A percentile compares a stretch with the other conserved stretches of the same genome.
Conservation (phyloP, 2,329 filamentous ascomycete species). For the Fusarium sp. region DNA sequence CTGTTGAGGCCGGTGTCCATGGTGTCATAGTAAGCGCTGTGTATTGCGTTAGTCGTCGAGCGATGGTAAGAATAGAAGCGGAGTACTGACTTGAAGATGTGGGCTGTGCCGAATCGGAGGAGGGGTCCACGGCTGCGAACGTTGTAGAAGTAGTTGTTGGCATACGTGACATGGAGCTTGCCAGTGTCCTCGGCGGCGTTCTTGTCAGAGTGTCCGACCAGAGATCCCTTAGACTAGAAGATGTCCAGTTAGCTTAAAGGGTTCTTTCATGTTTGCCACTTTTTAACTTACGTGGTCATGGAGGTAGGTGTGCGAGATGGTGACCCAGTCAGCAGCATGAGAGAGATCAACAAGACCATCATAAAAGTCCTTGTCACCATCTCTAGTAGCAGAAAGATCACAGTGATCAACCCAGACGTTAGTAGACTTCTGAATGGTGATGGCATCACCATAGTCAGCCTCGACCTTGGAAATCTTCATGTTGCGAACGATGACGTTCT, state of each 20-base stretch:
- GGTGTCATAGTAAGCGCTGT: constrained; percentile 38
- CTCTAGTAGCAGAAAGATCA: constrained; percentile 50
- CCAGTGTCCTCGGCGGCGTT: constrained; percentile 66
- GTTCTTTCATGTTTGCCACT: too few species aligned
- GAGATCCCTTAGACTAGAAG: constrained; percentile 59
- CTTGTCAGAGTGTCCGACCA: constrained; percentile 67
- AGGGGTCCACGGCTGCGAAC: constrained; percentile 66
- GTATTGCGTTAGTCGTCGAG: not conserved
- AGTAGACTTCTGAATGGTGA: constrained; percentile 56
- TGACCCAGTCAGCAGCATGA: constrained; percentile 55
- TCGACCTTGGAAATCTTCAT: constrained; percentile 59
- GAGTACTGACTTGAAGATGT: constrained; percentile 49
- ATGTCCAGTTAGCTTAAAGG: too few species aligned
- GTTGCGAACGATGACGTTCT: constrained; percentile 66
- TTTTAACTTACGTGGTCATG: constrained; percentile 53
- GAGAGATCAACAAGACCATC: constrained; percentile 56
- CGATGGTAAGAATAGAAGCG: accelerated
- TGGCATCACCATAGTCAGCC: constrained; percentile 58
- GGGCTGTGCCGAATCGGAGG: constrained; percentile 68
- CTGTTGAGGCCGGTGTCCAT: constrained; percentile 41
- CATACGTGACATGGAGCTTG: constrained; percentile 65
- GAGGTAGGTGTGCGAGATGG: constrained; percentile 53
- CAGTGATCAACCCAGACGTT: constrained; percentile 60
- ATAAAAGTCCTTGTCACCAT: constrained; percentile 54
- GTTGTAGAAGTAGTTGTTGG: constrained; percentile 68